phyloP scores from a whole-genome alignment of 2,329 filamentous ascomycete genomes.

The Anthostomella pinea region DNA sequence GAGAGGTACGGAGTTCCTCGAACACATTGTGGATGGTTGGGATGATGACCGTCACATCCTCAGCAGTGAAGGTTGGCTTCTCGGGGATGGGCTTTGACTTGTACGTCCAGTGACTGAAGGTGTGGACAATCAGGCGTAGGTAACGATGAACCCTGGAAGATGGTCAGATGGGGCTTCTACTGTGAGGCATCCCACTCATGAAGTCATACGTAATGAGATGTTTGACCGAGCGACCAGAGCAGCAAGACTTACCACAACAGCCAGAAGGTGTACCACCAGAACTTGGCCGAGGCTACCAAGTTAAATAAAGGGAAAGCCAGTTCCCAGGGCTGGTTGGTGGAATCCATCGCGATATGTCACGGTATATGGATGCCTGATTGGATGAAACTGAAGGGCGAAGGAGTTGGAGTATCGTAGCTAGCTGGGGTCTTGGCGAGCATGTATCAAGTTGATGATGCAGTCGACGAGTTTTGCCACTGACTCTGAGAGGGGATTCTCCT shows the following conservation, averaged over 20 bases:
- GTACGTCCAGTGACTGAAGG: conserved; percentile 82
- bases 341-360: no score
- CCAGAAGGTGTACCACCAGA: conserved; percentile 46
- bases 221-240: not conserved
- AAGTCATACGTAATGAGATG: not conserved
- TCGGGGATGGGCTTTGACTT: conserved; percentile 78
- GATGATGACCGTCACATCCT: conserved; percentile 91
- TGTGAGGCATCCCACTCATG: conserved; percentile 8
- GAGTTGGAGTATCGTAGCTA: no score
- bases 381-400: not conserved
- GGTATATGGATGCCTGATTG: no score
- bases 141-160: conserved; percentile 76
- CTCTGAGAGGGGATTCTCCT: no score
- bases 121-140: conserved; percentile 78
- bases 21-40: conserved; percentile 88
- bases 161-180: conserved; percentile 21
- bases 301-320: conserved; percentile 26
- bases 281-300: conserved; percentile 42
- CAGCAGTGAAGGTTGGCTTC: conserved; percentile 72
- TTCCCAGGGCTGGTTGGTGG: conserved; percentile 13
- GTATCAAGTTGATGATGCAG: no score
- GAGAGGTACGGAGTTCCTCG: conserved; percentile 76
- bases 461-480: no score
- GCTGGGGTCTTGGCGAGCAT: no score
- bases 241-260: conserved; percentile 44